Conservation (phyloP, 768 basidiomycete genomes). For the Exsudoporus frostii region DNA sequence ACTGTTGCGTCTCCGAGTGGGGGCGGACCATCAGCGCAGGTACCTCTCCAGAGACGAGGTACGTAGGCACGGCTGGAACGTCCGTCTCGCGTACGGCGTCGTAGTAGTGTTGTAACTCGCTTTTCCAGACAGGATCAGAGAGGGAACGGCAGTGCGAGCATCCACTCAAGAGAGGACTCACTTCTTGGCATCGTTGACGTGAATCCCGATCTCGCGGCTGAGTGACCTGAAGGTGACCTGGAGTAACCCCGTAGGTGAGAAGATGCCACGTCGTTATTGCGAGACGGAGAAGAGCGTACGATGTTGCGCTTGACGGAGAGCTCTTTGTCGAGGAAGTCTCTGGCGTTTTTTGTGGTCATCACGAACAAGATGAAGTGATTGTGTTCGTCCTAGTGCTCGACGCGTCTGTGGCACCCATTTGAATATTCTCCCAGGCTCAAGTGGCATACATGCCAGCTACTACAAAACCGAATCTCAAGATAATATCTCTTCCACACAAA, state of each 20-base stretch:
- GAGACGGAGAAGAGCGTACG: conserved; percentile 27
- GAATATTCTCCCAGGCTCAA: neutral
- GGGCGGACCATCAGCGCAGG: conserved; percentile 16
- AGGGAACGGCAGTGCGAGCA: neutral
- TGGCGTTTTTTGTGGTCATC: conserved; percentile 30
- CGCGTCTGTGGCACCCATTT: conserved; percentile 16
- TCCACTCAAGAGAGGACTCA: conserved; percentile 23
- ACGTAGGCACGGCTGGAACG: conserved; percentile 52
- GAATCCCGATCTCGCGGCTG: conserved; percentile 65
- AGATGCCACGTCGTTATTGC: neutral
- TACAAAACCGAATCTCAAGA: neutral
- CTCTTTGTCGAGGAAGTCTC: conserved; percentile 46
- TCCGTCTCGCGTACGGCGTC: conserved; percentile 38
- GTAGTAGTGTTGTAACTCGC: conserved; percentile 63
- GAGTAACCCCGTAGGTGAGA: neutral
- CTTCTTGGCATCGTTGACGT: conserved; percentile 81
- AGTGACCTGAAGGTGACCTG: conserved; percentile 80
- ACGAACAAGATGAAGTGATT: neutral
- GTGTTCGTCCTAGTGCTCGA: neutral
- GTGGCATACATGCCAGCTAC: too few relatives aligned
- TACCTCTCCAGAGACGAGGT: conserved; percentile 61
- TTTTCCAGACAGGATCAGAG: conserved; percentile 24
- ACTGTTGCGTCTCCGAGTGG: neutral
- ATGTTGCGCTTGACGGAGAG: conserved; percentile 42
- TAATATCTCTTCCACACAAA: neutral